Conservation (phyloP, 306 rosid species). For the Delonix regia region DNA sequence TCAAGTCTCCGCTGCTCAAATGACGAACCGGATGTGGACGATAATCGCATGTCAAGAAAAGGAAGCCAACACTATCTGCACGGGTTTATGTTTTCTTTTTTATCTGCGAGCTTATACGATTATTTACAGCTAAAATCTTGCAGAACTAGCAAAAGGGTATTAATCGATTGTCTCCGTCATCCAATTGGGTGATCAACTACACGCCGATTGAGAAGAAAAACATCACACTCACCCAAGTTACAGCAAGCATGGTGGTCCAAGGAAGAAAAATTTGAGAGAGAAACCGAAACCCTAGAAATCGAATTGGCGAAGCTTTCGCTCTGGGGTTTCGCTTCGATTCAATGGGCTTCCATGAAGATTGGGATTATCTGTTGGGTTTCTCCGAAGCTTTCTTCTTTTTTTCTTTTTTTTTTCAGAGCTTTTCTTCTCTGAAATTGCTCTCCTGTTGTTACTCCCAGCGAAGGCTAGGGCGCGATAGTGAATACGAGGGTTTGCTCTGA, state of each 20-base stretch:
- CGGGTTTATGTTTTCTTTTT: neutral
- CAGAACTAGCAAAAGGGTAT: conserved; percentile 39
- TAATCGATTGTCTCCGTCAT: conserved; percentile 36
- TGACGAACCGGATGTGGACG: conserved; percentile 48
- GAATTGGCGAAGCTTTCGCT: conserved; percentile 19
- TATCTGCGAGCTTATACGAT: neutral
- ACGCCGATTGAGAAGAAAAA: conserved; percentile 35
- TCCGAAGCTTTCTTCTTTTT: conserved; percentile 5
- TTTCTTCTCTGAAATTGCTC: conserved; percentile 33
- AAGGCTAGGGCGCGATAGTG: conserved; percentile 58
- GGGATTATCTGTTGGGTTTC: conserved; percentile 24
- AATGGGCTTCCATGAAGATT: conserved; percentile 30
- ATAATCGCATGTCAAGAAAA: conserved; percentile 69
- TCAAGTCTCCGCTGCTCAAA: conserved; percentile 46
- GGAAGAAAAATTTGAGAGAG: conserved; percentile 6
- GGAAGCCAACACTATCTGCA: conserved; percentile 33
- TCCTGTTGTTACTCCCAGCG: conserved; percentile 25
- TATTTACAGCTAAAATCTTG: neutral
- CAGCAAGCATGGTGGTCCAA: conserved; percentile 36
- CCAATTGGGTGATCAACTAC: conserved; percentile 41
- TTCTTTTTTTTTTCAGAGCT: neutral
- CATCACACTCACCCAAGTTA: conserved; percentile 45
- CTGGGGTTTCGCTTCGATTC: neutral
- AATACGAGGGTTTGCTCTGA: conserved; percentile 30
- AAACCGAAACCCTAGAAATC: conserved; percentile 71